phyloP scores from a whole-genome alignment of 768 basidiomycete species.

The Terana coerulea region DNA sequence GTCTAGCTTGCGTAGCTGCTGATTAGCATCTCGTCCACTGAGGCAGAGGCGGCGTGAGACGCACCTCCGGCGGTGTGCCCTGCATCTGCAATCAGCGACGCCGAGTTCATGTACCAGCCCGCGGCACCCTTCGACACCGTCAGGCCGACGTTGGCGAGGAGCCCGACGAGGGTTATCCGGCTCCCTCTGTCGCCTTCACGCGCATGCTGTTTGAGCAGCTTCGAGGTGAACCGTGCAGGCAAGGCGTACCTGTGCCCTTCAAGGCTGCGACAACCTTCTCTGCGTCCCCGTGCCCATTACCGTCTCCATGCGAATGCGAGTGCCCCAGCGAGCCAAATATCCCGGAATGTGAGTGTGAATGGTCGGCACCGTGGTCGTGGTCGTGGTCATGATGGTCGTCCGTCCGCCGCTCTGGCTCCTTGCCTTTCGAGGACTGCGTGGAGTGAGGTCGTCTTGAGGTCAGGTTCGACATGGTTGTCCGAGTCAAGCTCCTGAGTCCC shows the following conservation, averaged over 20 bases:
- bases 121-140: conserved; percentile 84
- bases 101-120: conserved; percentile 88
- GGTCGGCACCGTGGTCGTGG: conserved; percentile 26
- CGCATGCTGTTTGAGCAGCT: conserved; percentile 5
- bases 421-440: conserved; percentile 21
- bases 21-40: neutral
- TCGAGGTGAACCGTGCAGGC: neutral
- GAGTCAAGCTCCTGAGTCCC: neutral
- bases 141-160: conserved; percentile 77
- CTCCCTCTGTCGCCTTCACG: conserved; percentile 72
- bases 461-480: conserved; percentile 7
- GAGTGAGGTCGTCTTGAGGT: conserved; percentile 8
- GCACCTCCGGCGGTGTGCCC: conserved; percentile 86
- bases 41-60: conserved; percentile 25
- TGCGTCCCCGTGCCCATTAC: conserved; percentile 49
- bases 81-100: conserved; percentile 88
- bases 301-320: conserved; percentile 60
- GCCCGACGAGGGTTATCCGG: conserved; percentile 79
- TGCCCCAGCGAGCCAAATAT: conserved; percentile 49
- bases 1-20: conserved; percentile 38
- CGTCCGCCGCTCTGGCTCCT: conserved; percentile 16
- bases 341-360: conserved; percentile 39
- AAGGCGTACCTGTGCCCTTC: conserved; percentile 54
- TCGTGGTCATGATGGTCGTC: conserved; percentile 10
- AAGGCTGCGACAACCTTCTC: conserved; percentile 68